Conservation (phyloP, 2,329 filamentous ascomycete genomes). For the Clonostachys rhizophaga region DNA sequence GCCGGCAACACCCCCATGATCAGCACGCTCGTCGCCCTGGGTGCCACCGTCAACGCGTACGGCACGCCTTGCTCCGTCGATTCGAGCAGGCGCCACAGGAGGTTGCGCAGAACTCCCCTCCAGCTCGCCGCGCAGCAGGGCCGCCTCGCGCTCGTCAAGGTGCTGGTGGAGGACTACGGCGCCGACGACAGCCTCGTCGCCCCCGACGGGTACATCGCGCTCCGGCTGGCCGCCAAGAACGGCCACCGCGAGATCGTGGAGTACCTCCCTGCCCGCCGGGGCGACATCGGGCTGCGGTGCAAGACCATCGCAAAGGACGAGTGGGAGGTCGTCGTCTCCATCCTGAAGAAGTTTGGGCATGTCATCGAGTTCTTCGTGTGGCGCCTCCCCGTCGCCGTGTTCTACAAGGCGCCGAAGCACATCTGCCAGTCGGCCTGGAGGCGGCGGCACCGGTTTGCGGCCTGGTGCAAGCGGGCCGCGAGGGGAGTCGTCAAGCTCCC, state of each 20-base stretch:
- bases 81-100: constrained; percentile 11
- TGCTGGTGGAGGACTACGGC: constrained; percentile 30
- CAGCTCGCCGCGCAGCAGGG: constrained; percentile 35
- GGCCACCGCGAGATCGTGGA: constrained; percentile 36
- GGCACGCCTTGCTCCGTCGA: constrained; percentile 9
- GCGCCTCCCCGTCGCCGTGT: constrained; percentile 17
- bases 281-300: constrained; percentile 30
- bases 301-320: constrained; percentile 19
- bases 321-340: constrained; percentile 13
- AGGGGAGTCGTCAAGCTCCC: background rate
- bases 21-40: constrained; percentile 23
- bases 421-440: constrained; percentile 7
- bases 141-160: constrained; percentile 30
- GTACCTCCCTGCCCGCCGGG: constrained; percentile 31
- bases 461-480: background rate
- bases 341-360: constrained; percentile 10
- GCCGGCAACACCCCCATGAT: constrained; percentile 20
- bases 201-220: constrained; percentile 36
- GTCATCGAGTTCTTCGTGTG: constrained; percentile 19
- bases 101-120: constrained; percentile 30
- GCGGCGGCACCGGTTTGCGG: background rate
- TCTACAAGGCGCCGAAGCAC: constrained; percentile 19
- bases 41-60: constrained; percentile 21
- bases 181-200: constrained; percentile 37
- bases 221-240: constrained; percentile 34